Conservation (phyloP, 768 basidiomycete genomes). For the Auricularia sp. region DNA sequence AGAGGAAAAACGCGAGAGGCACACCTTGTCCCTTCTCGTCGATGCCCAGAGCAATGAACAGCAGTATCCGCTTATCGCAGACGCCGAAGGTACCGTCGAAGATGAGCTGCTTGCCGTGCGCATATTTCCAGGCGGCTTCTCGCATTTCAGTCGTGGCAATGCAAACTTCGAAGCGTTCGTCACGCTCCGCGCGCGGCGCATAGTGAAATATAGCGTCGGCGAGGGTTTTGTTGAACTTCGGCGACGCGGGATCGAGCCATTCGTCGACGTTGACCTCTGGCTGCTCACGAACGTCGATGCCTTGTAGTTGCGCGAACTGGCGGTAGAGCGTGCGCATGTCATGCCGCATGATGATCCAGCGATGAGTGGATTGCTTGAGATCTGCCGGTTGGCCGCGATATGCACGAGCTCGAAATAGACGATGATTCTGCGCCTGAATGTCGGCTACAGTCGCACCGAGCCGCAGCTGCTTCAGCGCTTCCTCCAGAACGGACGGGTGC, state of each 20-base stretch:
- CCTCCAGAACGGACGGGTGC: conserved; percentile 22
- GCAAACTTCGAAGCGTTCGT: conserved; percentile 7
- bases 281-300: neutral
- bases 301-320: conserved; percentile 1
- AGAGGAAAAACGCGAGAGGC: conserved; percentile 1
- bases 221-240: conserved; percentile 5
- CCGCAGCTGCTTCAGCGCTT: conserved; percentile 4
- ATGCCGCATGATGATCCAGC: conserved; percentile 12
- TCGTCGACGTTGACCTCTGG: conserved; percentile 7
- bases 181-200: neutral
- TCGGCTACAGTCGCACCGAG: conserved; percentile 10
- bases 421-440: conserved; percentile 12
- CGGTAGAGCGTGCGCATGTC: conserved; percentile 7
- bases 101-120: conserved; percentile 6
- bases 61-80: conserved; percentile 2
- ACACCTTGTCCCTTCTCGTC: conserved; percentile 6
- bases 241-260: conserved; percentile 6
- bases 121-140: conserved; percentile 9
- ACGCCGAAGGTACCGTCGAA: conserved; percentile 7
- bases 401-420: neutral
- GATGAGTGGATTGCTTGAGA: conserved; percentile 9
- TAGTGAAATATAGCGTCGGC: conserved; percentile 10
- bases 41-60: conserved; percentile 6
- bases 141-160: conserved; percentile 7
- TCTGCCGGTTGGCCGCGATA: conserved; percentile 4